Conservation (phyloP, 495 filamentous ascomycete genomes). For the Cudoniella acicularis region DNA sequence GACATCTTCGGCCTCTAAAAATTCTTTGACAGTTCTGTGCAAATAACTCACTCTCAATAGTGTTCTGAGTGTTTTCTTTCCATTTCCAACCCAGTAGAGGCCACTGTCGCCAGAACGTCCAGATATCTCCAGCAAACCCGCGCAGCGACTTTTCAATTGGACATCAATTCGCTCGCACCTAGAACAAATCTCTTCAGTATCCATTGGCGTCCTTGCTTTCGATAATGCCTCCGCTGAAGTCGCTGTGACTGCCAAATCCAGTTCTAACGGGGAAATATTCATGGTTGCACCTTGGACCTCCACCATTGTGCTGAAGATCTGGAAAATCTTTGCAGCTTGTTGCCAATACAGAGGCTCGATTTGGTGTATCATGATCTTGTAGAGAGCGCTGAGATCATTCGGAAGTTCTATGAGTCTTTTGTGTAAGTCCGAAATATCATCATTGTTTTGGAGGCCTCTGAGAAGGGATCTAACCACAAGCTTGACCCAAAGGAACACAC, state of each 20-base stretch:
- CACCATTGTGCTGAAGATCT: background rate
- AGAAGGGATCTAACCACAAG: slow-evolving; percentile 20
- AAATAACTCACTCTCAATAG: background rate
- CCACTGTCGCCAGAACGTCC: background rate
- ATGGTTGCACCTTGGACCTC: no score
- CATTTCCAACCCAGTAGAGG: background rate
- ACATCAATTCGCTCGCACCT: background rate
- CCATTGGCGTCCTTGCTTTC: background rate
- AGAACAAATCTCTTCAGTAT: background rate
- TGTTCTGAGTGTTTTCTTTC: background rate
- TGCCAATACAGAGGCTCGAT: background rate
- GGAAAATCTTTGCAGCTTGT: slow-evolving; percentile 1
- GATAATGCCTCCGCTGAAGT: background rate
- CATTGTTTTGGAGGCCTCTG: background rate
- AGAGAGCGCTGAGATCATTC: slow-evolving; percentile 14
- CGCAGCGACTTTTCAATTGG: background rate
- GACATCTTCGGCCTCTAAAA: background rate
- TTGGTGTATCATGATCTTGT: background rate
- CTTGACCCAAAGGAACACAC: no score
- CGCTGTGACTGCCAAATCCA: background rate
- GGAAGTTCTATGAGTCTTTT: slow-evolving; percentile 7
- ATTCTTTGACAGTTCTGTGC: slow-evolving; percentile 9
- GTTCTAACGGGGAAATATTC: no score
- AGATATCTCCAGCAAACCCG: slow-evolving; percentile 3
- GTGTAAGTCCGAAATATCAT: background rate